Base-by-base conservation (phyloP, 1,284 basidiomycete genomes). In the Heterobasidion occidentale region DNA sequence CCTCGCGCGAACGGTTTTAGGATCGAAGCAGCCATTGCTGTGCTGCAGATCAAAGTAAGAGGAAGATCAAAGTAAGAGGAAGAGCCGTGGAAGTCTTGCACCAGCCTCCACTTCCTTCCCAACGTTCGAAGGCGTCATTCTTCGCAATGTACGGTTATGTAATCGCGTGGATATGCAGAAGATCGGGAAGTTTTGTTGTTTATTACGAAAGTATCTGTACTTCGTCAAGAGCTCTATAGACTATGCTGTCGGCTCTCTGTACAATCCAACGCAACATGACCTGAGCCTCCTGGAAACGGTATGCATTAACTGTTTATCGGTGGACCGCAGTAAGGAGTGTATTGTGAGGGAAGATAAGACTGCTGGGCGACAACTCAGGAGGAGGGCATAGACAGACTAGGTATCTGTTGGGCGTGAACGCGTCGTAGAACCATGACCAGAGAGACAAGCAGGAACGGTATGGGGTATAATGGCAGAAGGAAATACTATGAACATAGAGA, bases 401-500 rank as follows among this genome's bases (percentile, higher is more conserved):
- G 36, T 54, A 54, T 54, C 53, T 47, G 53, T 36, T 54, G 56
- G 59, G 56, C 56, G 58, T 52, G 54, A 60, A 67, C 69, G 68
- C 67, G 68, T 69, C 66, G 67, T 64, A 65, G 64, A 65, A 65
- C 69, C 66, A 68, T 63, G 67, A 61, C 63, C 63, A 63, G 61
- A 51, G 51, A 53, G 62, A 66, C 64, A 60, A 65, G 66, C 64
- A 65, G 62, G 64, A 63, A 62, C 63, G 58, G 58, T 61, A 59
- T 55, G 63, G 62, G 67, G 67, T 70, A 70, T 70, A 62, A 14
- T 44, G 48, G 46, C 44, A 42, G 27, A 47, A 65, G 62, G 61
- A 64, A 45, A 49, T 54, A 54, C 46, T 48, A 54, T 48, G 17
- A 49, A 54, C 46, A 20, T 27, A 14, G 12, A 36, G 46, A 49